Evolutionary conservation across 179 eudicot genomes (phyloP), one percentile per base, ranked within the genome.

Genomic region (Silene vulgaris): DNA sequence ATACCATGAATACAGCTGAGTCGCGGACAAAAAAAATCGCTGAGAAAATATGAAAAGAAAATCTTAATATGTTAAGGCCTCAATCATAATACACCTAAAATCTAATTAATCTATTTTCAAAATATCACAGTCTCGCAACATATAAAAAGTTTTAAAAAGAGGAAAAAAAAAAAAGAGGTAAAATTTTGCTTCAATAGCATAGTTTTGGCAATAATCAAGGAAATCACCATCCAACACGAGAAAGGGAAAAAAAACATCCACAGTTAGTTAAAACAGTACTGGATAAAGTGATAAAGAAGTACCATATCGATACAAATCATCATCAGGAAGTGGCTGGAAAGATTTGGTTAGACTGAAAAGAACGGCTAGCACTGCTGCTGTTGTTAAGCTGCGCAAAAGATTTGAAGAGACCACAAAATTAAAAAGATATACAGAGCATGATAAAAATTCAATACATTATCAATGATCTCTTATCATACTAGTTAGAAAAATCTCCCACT

Each of bases 271-370:
- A 48, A 5, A 37, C 45, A 7, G 45, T 61, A 50, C 70, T 61
- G 69, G 28, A 64, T 28, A 30, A 69, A 64, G 74, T n/a, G 23
- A 40, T 32, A 17, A 50, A 61, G 70, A 32, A 28, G 65, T 92
- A 94, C 98, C 97, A 85, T 92, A 94, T 77, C 94, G 88, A 76
- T 84, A 94, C 30, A 92, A 71, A 75, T 94, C 98, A 77, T 87
- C 96, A 77, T 87, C 96, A 37, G 96, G 90, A 57, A 85, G 89
- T 71, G 93, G 91, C 76, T 85, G 82, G 75, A 82, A 89, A 48
- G 89, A 85, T 77, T 89, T 86, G 32, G 97, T 90, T 71, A 95
- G 82, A 72, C 87, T 87, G 79, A 85, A 92, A 68, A 95, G 85
- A 67, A 90, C 90, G 63, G 81, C 89, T 59, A 95, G 87, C 59